Conservation (phyloP, 768 basidiomycete genomes). For the Lentinula edodes region DNA sequence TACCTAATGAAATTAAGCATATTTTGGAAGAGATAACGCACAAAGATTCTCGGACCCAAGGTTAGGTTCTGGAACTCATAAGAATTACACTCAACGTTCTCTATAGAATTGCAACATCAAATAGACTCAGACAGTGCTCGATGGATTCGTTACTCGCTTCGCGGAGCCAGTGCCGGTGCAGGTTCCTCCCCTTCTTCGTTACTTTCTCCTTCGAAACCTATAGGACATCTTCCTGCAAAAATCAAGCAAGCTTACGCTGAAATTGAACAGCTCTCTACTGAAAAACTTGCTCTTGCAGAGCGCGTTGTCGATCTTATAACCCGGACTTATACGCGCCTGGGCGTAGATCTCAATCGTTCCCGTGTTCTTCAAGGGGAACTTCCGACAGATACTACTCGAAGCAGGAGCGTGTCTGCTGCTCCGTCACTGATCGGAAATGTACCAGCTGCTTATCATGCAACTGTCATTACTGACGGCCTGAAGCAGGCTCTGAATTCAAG, state of each 20-base stretch:
- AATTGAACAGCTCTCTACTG: conserved; percentile 36
- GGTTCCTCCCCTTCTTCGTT: conserved; percentile 20
- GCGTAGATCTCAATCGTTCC: conserved; percentile 43
- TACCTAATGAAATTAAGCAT: conserved; percentile 48
- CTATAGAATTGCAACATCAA: conserved; percentile 41
- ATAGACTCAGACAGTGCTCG: conserved; percentile 43
- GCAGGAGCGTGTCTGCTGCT: not conserved
- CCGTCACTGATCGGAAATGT: not conserved
- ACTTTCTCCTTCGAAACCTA: conserved; percentile 32
- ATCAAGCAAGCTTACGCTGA: conserved; percentile 41
- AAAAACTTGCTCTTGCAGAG: conserved; percentile 44
- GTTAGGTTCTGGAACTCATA: conserved; percentile 19
- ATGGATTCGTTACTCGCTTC: conserved; percentile 45
- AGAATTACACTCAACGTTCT: not conserved
- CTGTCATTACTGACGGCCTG: not conserved
- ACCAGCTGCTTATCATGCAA: not conserved
- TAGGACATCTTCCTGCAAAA: conserved; percentile 30
- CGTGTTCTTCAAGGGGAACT: conserved; percentile 41
- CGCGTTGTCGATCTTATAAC: conserved; percentile 43
- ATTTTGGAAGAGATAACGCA: conserved; percentile 46
- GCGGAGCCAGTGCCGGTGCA: conserved; percentile 11
- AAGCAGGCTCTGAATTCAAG: not conserved
- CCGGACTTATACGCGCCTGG: conserved; percentile 42
- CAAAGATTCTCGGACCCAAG: conserved; percentile 38
- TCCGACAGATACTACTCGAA: conserved; percentile 10